These are phyloP conservation scores for Boletus patriciae DNA, from an alignment of 768 basidiomycete genomes.

Conservation along the genomic window DNA sequence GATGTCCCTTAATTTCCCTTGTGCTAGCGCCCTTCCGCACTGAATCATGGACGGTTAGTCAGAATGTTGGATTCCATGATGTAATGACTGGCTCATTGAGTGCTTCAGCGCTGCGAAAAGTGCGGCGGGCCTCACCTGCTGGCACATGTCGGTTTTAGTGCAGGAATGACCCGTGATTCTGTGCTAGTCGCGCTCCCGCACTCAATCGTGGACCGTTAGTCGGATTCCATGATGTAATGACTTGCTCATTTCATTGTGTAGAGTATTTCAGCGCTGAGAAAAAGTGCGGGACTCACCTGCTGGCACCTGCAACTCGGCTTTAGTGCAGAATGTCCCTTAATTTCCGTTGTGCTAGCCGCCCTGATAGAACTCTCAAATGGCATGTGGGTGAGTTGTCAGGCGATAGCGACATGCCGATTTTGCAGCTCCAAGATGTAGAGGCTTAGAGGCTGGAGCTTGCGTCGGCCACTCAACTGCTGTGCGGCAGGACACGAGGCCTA, in stretches of 20 bases:
- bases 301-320: no score
- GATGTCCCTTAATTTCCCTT: neutral
- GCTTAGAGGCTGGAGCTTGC: neutral
- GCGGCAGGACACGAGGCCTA: neutral
- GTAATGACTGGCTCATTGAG: neutral
- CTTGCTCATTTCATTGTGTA: neutral
- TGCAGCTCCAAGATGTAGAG: no score
- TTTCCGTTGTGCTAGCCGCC: neutral
- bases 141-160: no score
- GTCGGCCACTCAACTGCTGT: neutral
- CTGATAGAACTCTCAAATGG: neutral
- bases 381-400: neutral
- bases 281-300: neutral
- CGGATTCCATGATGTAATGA: neutral
- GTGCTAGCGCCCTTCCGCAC: neutral
- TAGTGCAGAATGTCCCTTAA: neutral
- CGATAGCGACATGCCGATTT: neutral
- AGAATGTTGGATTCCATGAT: no score
- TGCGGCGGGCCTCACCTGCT: neutral
- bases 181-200: neutral
- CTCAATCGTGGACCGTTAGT: neutral
- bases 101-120: neutral
- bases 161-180: no score
- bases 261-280: neutral
- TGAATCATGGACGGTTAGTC: neutral